Base-by-base conservation (phyloP, 1,284 basidiomycete species). In the Cryptococcus sp. region DNA sequence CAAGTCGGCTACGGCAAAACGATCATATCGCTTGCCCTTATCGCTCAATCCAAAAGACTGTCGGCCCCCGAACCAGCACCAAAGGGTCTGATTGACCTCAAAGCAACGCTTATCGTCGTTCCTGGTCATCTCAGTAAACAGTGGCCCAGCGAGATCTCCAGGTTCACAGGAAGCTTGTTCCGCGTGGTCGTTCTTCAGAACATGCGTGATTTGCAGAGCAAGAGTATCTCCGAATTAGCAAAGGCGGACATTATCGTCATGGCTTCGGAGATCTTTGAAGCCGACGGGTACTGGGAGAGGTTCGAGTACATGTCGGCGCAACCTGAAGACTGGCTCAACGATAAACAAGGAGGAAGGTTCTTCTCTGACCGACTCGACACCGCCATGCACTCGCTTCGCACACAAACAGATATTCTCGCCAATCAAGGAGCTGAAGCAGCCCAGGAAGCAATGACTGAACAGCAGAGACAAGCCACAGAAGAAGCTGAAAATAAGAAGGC, bases 1-100 rank as follows among this genome's bases (percentile, higher is more conserved):
- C 89, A 95, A 75, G 93, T 97, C 64, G 93, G 94, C 50, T 97
- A 97, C 72, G 93, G 93, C 37, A 97, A 97, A 80, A 97, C 93
- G 0, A 93, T 93, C 25, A 96, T 97, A 66, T 93, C 92, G 0
- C 83, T 97, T 20, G 93, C 89, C 11, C 82, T 97, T 54, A 88
- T 95, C 62, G 55, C 80, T 78, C 52, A 82, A 40, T 83, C 89
- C 34, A 81, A 81, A 55, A 80, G 82, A 53, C 83, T 87, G 58
- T 83, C 87, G 62, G 72, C 79, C 2, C 80, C 81, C n/a, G 80
- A 81, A 48, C 81, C 81, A 54, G 79, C 79, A 8, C 64, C 73
- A 3, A 39, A 58, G 5, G 74, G 82, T 17, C 78, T 88, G 16
- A 73, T 81, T 46, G 73, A 79, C 2, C 88, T 90, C 67, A 88